Evolutionary conservation across 495 filamentous ascomycete genomes (phyloP), one percentile per base, ranked within the genome.

Genomic region (Melanomma pulvis-pyrius): DNA sequence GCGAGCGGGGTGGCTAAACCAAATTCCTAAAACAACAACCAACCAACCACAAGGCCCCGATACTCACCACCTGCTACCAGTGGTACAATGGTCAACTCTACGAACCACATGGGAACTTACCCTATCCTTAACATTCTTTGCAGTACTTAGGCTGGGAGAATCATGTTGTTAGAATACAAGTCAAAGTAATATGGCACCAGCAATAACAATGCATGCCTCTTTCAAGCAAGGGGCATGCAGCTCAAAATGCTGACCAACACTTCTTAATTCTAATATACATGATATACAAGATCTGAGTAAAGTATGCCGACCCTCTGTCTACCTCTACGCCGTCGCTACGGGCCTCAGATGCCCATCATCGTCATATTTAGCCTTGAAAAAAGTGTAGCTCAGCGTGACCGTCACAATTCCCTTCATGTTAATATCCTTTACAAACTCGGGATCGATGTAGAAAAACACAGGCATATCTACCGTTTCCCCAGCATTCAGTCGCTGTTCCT

Each of bases 381-480:
- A 99, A 0, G 96, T 99, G 81, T 99, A 99, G 64, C 86, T 93
- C 74, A 99, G 77, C 51, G 94, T 98, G 54, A 99, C 90, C 24
- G 91, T 94, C 78, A 97, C 92, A 70, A 99, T 92, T 0, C 89
- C 90, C 77, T 83, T 88, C 94, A 97, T 98, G 50, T 87, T 90
- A 21, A 93, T 81, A 78, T 99, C 96, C 63, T 90, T 90, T 48
- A 91, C 81, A 79, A 98, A 90, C 69, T 97, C 96, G 6, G 96
- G 96, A 74, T 99, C 96, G 71, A 99, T 90, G 77, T 96, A 99
- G 75, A 99, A 99, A 80, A 99, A 98, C 6, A 99, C 96, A 2
- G 96, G 96, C 96, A 99, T 99, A 80, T 99, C 96, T 56, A 99
- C 96, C 36, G 92, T 92, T 81, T 99, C 96, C 26, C 93, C 92